phyloP scores from a whole-genome alignment of 2,329 filamentous ascomycete species.

The Gliomastix tumulicola region DNA sequence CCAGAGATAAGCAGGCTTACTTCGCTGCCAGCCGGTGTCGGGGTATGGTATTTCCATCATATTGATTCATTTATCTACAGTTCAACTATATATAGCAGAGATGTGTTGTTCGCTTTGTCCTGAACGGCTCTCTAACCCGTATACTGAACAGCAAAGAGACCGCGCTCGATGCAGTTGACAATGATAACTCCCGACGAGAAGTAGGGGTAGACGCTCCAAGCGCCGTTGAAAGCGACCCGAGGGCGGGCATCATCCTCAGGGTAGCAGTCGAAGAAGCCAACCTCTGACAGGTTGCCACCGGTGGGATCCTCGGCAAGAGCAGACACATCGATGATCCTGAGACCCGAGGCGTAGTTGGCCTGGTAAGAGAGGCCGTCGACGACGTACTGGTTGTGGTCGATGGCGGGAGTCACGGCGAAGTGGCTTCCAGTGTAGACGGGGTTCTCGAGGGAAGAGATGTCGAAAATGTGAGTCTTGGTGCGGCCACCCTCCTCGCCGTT shows the following conservation, averaged over 20 bases:
- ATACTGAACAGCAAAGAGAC: constrained; percentile 31
- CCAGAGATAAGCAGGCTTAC: too few species aligned
- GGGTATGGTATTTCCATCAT: too few species aligned
- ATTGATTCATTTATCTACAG: too few species aligned
- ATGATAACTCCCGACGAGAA: constrained; percentile 37
- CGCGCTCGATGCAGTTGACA: constrained; percentile 41
- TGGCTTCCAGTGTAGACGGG: constrained; percentile 30
- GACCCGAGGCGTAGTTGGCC: constrained; percentile 37
- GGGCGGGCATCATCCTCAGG: constrained; percentile 44
- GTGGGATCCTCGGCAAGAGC: constrained; percentile 24
- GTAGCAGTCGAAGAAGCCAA: constrained; percentile 37
- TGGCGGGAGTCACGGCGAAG: constrained; percentile 25
- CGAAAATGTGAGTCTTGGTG: constrained; percentile 40
- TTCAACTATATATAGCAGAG: too few species aligned
- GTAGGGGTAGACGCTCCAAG: constrained; percentile 39
- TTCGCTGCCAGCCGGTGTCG: too few species aligned
- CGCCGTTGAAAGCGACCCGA: constrained; percentile 26
- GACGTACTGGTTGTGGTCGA: constrained; percentile 41
- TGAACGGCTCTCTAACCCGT: too few species aligned
- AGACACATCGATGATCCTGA: constrained; percentile 26
- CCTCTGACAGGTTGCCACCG: constrained; percentile 28
- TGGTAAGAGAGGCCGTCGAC: constrained; percentile 33
- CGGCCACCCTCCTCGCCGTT: constrained; percentile 23
- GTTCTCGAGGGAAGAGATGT: constrained; percentile 28
- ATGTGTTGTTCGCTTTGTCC: too few species aligned